phyloP scores from a whole-genome alignment of 805 yeast genomes.

The Lipomyces lipofer region DNA sequence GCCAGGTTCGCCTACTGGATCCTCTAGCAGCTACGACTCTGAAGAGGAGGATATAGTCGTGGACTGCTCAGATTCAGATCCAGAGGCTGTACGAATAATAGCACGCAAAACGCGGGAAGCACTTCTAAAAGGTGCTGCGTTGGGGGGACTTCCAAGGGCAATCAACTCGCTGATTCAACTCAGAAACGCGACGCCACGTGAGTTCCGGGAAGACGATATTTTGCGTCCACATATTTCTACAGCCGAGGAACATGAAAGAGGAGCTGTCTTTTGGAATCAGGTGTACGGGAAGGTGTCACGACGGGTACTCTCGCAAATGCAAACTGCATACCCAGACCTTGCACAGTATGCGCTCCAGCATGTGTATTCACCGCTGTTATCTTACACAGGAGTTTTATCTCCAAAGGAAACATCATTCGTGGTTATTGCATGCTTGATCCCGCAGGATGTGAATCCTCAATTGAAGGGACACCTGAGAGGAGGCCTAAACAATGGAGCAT shows the following conservation, averaged over 20 bases:
- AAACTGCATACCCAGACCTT: conserved; percentile 78
- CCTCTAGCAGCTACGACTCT: conserved; percentile 17
- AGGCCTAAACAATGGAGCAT: conserved; percentile 75
- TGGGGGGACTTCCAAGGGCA: conserved; percentile 81
- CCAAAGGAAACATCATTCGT: conserved; percentile 75
- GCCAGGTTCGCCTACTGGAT: neutral
- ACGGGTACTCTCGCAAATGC: conserved; percentile 67
- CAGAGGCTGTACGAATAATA: conserved; percentile 36
- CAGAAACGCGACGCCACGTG: conserved; percentile 62
- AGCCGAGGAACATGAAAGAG: conserved; percentile 43
- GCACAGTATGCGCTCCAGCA: conserved; percentile 70
- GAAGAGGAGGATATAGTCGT: conserved; percentile 22
- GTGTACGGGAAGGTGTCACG: conserved; percentile 74
- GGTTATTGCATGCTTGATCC: conserved; percentile 76
- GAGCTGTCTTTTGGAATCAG: conserved; percentile 66
- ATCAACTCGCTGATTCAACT: conserved; percentile 74
- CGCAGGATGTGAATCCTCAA: conserved; percentile 93
- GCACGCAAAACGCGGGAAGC: conserved; percentile 72
- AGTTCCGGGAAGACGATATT: conserved; percentile 42
- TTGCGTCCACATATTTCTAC: conserved; percentile 9
- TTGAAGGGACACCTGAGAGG: conserved; percentile 88
- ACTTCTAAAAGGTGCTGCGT: conserved; percentile 71
- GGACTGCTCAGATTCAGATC: conserved; percentile 14
- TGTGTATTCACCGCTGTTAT: conserved; percentile 76
- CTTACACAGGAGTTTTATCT: conserved; percentile 61